Base-by-base conservation (phyloP, 208 protist species). In the Angomonas ambiguus region DNA sequence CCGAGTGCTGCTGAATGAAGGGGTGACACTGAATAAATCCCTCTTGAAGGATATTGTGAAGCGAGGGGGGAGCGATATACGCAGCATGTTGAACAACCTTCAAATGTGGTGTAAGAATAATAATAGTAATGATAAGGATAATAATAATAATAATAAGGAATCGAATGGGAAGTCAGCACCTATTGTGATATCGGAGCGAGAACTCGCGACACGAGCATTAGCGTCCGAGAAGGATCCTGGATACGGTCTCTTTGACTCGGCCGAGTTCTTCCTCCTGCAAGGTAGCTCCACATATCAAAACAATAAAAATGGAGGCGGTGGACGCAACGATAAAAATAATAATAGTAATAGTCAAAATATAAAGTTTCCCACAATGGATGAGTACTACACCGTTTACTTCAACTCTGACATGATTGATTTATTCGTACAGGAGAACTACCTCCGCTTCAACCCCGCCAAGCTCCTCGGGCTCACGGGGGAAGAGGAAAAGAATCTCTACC, bases 391-490 rank as follows among this genome's bases (percentile, higher is more conserved):
- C 13, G 79, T 87, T 70, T 98, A 95, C 79, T 98, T 97, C 77
- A 94, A 96, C 74, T 68, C 73, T 11, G 87, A 96, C 62, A 69
- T 99, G 4, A 76, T 98, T 11, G 96, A 97, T 35, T 71, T 98
- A 71, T 94, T 98, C 68, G 86, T 98, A 61, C 94, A 98, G 74
- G 92, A 98, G 69, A 98, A 98, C 79, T 98, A 98, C 63, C 67
- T 98, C 16, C 80, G 96, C 79, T 94, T 82, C 70, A 91, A 87
- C 28, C 90, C 90, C 3, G 56, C 28, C 24, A 55, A 3, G 48
- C 62, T 48, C 42, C 65, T 24, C 59, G 67, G 30, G 49, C 51
- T 18, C 67, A 67, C 4, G 65, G 73, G 68, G n/a, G n/a, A n/a
- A n/a, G n/a, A 45, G 8, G 38, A 8, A 45, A 63, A 72, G 2